phyloP scores from a whole-genome alignment of 1,139 yeast genomes.

The Kodamaea arcana region DNA sequence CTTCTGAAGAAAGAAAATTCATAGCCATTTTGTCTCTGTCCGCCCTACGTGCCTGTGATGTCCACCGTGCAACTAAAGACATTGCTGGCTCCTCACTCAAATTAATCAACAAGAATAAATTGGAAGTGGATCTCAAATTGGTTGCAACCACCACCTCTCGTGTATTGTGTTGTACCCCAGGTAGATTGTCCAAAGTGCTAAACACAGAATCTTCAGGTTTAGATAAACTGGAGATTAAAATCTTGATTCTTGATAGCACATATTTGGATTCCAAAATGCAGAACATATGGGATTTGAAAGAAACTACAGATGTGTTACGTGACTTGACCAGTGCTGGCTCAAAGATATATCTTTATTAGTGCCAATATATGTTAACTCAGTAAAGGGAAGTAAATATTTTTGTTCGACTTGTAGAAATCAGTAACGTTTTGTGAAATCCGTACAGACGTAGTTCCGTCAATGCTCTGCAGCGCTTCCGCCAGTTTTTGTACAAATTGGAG shows the following conservation, averaged over 20 bases:
- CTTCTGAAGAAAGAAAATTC: slow-evolving; percentile 34
- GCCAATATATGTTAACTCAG: not conserved
- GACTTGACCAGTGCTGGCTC: slow-evolving; percentile 40
- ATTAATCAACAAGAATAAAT: slow-evolving; percentile 62
- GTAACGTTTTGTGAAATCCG: slow-evolving; percentile 19
- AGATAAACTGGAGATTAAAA: slow-evolving; percentile 47
- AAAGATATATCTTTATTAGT: slow-evolving; percentile 46
- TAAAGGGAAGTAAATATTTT: slow-evolving; percentile 32
- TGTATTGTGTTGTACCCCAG: slow-evolving; percentile 62
- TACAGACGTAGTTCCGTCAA: not conserved
- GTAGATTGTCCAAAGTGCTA: slow-evolving; percentile 53
- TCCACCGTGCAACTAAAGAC: slow-evolving; percentile 56
- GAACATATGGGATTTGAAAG: slow-evolving; percentile 58
- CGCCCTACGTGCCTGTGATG: slow-evolving; percentile 71
- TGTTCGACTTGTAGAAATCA: slow-evolving; percentile 30
- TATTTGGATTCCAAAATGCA: slow-evolving; percentile 62
- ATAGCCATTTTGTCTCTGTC: slow-evolving; percentile 63
- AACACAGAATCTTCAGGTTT: slow-evolving; percentile 35
- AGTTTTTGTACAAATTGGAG: slow-evolving; percentile 17
- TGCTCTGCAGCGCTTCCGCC: slow-evolving; percentile 6
- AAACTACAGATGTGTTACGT: slow-evolving; percentile 40
- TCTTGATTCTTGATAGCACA: slow-evolving; percentile 59
- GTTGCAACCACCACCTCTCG: slow-evolving; percentile 48
- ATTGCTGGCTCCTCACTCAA: slow-evolving; percentile 57
- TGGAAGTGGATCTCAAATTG: slow-evolving; percentile 53